Evolutionary conservation across 345 rosid genomes (phyloP), one percentile per base, ranked within the genome.

Genomic region (Pistacia atlantica): DNA sequence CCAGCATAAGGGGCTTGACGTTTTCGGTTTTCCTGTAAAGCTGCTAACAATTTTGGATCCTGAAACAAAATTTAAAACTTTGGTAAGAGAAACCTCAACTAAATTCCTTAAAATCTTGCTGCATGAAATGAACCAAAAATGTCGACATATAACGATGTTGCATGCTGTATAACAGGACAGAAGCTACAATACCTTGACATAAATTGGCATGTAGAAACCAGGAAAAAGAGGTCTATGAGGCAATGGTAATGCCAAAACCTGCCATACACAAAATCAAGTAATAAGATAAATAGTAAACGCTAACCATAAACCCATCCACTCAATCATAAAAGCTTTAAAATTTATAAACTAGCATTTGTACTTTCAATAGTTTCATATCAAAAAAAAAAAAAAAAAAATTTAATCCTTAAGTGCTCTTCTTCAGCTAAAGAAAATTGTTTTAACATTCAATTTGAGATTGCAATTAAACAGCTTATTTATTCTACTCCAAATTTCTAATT

Each of bases 1-100:
- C 99, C 97, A 22, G 95, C 94, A 86, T 96, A 96, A 9, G 99
- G 99, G 72, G 99, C 97, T 84, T 93, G 98, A 77, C 99, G 82
- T 77, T 91, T 96, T 67, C 90, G 85, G 83, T 83, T 88, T 84
- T 96, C 99, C 75, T 94, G 99, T 69, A 96, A 86, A 77, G 99
- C 99, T 77, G 97, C 97, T 49, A 96, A 83, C 74, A 96, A 74
- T 84, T 96, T 96, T 51, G 95, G 94, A 86, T 96, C 97, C 98
- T 96, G 87, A 79, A 78, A 51, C 35, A 28, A 57, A 51, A 65
- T 42, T 33, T 63, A 38, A 38, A 65, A 57, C 60, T 52, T 45
- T 56, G 56, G 69, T 75, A 68, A 77, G 81, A 75, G 69, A 65
- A 67, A 16, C 51, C 51, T 31, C 5, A 48, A 57, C 65, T 70